A percentile compares a stretch with the other conserved stretches of the same genome.
These are phyloP conservation scores for Apiospora pterosperma DNA, from an alignment of 2,329 filamentous ascomycete genomes.

Conservation along the genomic window DNA sequence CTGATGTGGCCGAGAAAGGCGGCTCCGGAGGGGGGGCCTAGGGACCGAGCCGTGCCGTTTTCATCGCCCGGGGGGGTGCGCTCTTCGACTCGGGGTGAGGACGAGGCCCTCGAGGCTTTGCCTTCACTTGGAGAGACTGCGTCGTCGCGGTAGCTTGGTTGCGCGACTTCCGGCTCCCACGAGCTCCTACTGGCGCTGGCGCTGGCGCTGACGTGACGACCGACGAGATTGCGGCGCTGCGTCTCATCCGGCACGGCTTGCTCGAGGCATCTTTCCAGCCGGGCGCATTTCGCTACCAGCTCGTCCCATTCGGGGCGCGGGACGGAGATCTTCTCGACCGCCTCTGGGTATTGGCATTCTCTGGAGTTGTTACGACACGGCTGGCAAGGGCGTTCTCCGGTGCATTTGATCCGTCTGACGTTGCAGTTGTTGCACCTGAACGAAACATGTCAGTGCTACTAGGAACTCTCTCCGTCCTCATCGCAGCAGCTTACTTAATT, in stretches of 20 bases:
- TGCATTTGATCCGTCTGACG: slow-evolving; percentile 49
- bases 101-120: neutral
- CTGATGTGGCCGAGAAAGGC: slow-evolving; percentile 48
- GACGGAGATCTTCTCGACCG: slow-evolving; percentile 41
- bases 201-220: neutral
- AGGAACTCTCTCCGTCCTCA: neutral
- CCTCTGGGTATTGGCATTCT: slow-evolving; percentile 45
- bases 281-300: slow-evolving; percentile 33
- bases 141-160: neutral
- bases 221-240: slow-evolving; percentile 20
- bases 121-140: slow-evolving; percentile 1
- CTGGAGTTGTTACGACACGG: slow-evolving; percentile 41
- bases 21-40: slow-evolving; percentile 47
- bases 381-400: slow-evolving; percentile 44
- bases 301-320: slow-evolving; percentile 38
- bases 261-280: slow-evolving; percentile 37
- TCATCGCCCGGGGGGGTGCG: slow-evolving; percentile 42
- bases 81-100: slow-evolving; percentile 28
- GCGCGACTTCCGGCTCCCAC: neutral
- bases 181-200: neutral
- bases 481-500: slow-evolving; percentile 9
- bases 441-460: neutral
- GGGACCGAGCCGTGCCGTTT: slow-evolving; percentile 41
- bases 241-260: slow-evolving; percentile 33
- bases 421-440: slow-evolving; percentile 51